Base-by-base conservation (phyloP, 805 yeast species). In the Wickerhamiella sorbophila region DNA sequence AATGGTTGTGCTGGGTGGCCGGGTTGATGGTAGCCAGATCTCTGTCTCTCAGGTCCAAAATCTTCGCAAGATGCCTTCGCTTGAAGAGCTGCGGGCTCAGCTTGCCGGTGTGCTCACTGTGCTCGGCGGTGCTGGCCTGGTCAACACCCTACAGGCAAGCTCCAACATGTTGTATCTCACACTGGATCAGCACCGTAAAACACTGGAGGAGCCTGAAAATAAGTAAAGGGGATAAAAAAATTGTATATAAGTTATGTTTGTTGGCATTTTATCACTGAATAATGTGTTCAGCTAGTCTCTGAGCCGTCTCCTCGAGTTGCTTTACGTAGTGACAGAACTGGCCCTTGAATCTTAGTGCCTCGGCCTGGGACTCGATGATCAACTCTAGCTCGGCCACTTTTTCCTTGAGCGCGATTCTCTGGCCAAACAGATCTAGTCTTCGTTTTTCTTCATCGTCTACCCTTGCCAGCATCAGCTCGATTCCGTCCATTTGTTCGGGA, bases 121-220 rank as follows among this genome's bases (percentile, higher is more conserved):
- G 43, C 67, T 83, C 48, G 83, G 94, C 44, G 97, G 96, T 55
- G 87, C 84, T 36, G 94, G 94, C 9, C 70, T 88, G 57, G 93
- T 81, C 10, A 74, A 73, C 63, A 83, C 95, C 15, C 70, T 88
- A 56, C 79, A 80, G 62, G 58, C 79, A 16, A 66, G 83, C n/a
- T 63, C 82, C 14, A 74, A 75, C 48, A 62, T 65, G 44, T 70
- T 87, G 52, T 83, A 83, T 55, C 65, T 85, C 60, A 81, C 93
- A 6, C 62, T 87, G 60, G 79, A 82, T 46, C 67, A 77, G 44
- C 80, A 77, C 50, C 61, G 64, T 41, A 65, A 72, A 55, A 69
- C 69, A 47, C 52, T 50, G 33, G 63, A 58, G 32, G 21, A 22
- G 5, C 12, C 15, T 4, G 14, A 19, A 4, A 10, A 17, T 16